Evolutionary conservation across 2,329 filamentous ascomycete species (phyloP).

Genomic region (Cladosporium cucumerinum): DNA sequence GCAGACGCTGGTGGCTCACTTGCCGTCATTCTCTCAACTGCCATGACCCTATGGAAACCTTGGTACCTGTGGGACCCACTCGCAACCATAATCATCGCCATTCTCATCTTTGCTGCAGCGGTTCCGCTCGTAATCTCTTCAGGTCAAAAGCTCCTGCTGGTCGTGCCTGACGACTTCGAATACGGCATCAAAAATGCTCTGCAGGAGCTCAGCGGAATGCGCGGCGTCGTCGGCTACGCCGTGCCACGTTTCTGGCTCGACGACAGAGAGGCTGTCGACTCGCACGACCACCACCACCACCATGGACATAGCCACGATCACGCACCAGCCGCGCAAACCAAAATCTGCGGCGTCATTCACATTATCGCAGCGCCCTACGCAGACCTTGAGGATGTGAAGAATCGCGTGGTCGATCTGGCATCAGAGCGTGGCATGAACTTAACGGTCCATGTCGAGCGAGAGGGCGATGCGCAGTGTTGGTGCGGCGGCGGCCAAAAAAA

Average conservation of each 20-base stretch:
- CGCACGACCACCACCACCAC: slow-evolving; percentile 34
- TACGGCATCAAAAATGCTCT: slow-evolving; percentile 84
- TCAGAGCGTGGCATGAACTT: slow-evolving; percentile 71
- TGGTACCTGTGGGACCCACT: slow-evolving; percentile 95
- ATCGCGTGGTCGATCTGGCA: slow-evolving; percentile 71
- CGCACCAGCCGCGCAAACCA: slow-evolving; percentile 31
- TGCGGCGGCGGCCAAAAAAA: slow-evolving; percentile 48
- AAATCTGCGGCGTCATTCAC: slow-evolving; percentile 79
- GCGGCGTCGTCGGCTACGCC: slow-evolving; percentile 80
- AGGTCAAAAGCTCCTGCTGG: slow-evolving; percentile 77
- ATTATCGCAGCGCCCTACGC: slow-evolving; percentile 70
- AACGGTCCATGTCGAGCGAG: slow-evolving; percentile 81
- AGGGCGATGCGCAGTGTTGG: slow-evolving; percentile 68
- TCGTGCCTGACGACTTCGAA: slow-evolving; percentile 79
- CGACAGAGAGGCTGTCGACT: slow-evolving; percentile 50
- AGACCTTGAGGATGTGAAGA: slow-evolving; percentile 77
- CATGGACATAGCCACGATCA: slow-evolving; percentile 29
- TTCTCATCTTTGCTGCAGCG: slow-evolving; percentile 89
- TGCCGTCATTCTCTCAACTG: slow-evolving; percentile 88
- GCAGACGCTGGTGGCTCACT: slow-evolving; percentile 93
- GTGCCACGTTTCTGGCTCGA: slow-evolving; percentile 93
- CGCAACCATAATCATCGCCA: slow-evolving; percentile 87
- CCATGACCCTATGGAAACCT: slow-evolving; percentile 79
- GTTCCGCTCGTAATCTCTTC: slow-evolving; percentile 82
- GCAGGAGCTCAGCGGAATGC: slow-evolving; percentile 74